phyloP scores from a whole-genome alignment of 805 yeast genomes.

The Hermanozyma aechmeae region DNA sequence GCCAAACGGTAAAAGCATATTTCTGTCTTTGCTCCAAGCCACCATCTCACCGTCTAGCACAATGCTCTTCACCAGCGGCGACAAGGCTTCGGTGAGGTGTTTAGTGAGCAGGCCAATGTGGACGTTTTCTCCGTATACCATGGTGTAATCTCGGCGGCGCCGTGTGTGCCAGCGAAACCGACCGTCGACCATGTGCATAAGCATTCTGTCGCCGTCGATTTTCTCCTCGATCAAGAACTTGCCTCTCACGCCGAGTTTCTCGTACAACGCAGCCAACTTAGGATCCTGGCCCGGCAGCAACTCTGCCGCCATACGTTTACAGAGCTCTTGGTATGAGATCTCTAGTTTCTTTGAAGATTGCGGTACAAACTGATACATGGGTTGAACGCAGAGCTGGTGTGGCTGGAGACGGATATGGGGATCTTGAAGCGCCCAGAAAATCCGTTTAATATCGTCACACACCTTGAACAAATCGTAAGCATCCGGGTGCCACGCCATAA shows the following conservation, averaged over 20 bases:
- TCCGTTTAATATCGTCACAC: slow-evolving; percentile 52
- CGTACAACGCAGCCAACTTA: slow-evolving; percentile 10
- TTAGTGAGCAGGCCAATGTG: slow-evolving; percentile 47
- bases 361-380: slow-evolving; percentile 59
- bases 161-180: slow-evolving; percentile 50
- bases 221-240: slow-evolving; percentile 77
- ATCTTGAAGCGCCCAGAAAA: slow-evolving; percentile 48
- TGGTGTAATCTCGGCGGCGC: slow-evolving; percentile 64
- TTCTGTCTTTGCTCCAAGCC: slow-evolving; percentile 59
- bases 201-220: slow-evolving; percentile 86
- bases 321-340: slow-evolving; percentile 40
- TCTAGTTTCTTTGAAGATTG: slow-evolving; percentile 58
- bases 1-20: slow-evolving; percentile 67
- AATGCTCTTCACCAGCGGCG: slow-evolving; percentile 25
- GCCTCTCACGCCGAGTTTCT: slow-evolving; percentile 7
- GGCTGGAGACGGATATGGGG: slow-evolving; percentile 34
- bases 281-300: slow-evolving; percentile 14
- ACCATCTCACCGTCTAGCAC: slow-evolving; percentile 91
- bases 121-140: slow-evolving; percentile 51
- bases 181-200: slow-evolving; percentile 47
- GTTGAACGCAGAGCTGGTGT: slow-evolving; percentile 30
- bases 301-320: slow-evolving; percentile 31
- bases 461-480: slow-evolving; percentile 56
- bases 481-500: slow-evolving; percentile 70
- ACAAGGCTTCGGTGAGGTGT: slow-evolving; percentile 33